Evolutionary conservation across 208 protist genomes (phyloP), one percentile per base, ranked within the genome.

Genomic region (Phytomonas serpens): DNA sequence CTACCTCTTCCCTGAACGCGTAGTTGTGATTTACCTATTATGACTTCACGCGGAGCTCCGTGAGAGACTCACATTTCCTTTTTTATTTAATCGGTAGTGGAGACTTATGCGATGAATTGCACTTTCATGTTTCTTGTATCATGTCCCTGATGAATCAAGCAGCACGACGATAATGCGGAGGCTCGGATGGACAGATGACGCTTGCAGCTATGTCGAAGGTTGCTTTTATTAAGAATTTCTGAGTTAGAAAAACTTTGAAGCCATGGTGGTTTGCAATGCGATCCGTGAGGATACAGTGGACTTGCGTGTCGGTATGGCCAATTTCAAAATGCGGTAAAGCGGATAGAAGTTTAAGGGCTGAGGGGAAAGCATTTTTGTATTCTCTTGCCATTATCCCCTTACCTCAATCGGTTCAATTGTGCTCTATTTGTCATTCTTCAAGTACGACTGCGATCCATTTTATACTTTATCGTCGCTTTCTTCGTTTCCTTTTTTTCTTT

Each of bases 401-500:
- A 57, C 27, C 19, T 1, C 7, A 27, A 27, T 57, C 47, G 19
- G 47, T 57, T 57, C 19, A 57, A 57, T 27, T 57, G 10, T 2
- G 19, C 1, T 19, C 0, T 16, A 57, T 27, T 57, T 57, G 27
- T 72, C 5, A 38, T 62, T 23, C 64, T 4, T 27, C 23, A 38
- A 4, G 27, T 3, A 40, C 57, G 36, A 27, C 52, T 47, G 27
- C 38, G 47, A 57, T 40, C 31, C 36, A 29, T 63, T 36, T 47
- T 32, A 64, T 30, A 13, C 40, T 37, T 31, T 75, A 63, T 74
- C 66, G 34, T 42, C 70, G 68, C 32, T 78, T 61, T 66, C 69
- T 42, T 64, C 70, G 51, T 77, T 40, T 71, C 62, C 19, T 47
- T 16, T 23, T 65, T 42, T 71, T 71, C 37, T 13, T 71, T 7